Evolutionary conservation across 257 asterid species (phyloP).

Genomic region (Paraleonurus japonicus): DNA sequence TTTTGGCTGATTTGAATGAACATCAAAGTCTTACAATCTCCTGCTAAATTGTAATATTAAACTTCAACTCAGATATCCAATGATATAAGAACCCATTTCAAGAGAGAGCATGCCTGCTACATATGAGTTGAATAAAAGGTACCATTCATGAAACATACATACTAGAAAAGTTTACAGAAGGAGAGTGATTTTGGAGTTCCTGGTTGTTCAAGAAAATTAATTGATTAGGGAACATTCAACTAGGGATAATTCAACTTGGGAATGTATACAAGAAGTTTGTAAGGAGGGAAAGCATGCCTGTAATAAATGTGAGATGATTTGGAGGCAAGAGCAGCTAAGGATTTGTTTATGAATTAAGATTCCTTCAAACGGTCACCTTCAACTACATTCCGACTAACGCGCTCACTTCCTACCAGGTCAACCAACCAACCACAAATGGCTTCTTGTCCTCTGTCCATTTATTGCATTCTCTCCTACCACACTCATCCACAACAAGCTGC

Average conservation of each 20-base stretch:
- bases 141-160: too few species aligned
- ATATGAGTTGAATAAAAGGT: too few species aligned
- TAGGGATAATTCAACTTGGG: too few species aligned
- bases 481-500: too few species aligned
- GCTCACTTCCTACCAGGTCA: constrained; percentile 97
- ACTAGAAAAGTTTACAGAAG: too few species aligned
- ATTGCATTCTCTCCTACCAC: constrained; percentile 69
- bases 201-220: constrained; percentile 39
- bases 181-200: constrained; percentile 99
- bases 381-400: constrained; percentile 70
- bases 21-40: too few species aligned
- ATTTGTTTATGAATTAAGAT: constrained; percentile 89
- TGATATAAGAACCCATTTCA: too few species aligned
- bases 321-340: constrained; percentile 89
- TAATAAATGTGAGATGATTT: constrained; percentile 60
- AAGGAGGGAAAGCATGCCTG: constrained; percentile 24
- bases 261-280: background rate
- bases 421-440: constrained; percentile 98
- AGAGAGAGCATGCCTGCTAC: too few species aligned
- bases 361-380: constrained; percentile 95
- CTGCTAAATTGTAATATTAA: too few species aligned
- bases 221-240: constrained; percentile 14
- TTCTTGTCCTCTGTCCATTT: constrained; percentile 81
- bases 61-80: too few species aligned
- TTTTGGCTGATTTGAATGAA: too few species aligned